phyloP scores from a whole-genome alignment of 2,329 filamentous ascomycete species.

The Fusarium chuoi region DNA sequence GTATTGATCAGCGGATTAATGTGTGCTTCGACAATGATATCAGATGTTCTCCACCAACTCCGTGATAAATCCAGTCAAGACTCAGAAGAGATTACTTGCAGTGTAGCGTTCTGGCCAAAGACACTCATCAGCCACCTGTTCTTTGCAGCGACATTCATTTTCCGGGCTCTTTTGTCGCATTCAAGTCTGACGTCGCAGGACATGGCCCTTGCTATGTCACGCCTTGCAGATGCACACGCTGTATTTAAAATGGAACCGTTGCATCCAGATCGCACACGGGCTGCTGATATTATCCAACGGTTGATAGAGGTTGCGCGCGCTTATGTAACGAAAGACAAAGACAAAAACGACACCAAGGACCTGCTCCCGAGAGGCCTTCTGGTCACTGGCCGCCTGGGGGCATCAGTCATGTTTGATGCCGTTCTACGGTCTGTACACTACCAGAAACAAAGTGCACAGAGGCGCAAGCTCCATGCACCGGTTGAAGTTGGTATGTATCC shows the following conservation, averaged over 20 bases:
- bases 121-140: not conserved
- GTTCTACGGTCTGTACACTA: not conserved
- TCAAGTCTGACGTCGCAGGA: not conserved
- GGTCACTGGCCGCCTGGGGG: not conserved
- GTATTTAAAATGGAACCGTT: not conserved
- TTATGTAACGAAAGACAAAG: accelerated
- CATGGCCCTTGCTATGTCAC: not conserved
- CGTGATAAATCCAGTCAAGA: too few relatives aligned
- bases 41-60: not conserved
- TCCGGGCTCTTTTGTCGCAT: not conserved
- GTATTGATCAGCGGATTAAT: not conserved
- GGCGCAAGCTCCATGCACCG: accelerated
- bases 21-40: not conserved
- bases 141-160: not conserved
- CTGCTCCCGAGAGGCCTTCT: not conserved
- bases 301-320: not conserved
- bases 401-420: not conserved
- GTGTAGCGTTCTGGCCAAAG: not conserved
- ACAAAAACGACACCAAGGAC: accelerated
- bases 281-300: not conserved
- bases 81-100: accelerated
- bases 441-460: not conserved
- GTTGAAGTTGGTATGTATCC: too few relatives aligned
- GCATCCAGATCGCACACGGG: not conserved
- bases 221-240: not conserved